A percentile compares a stretch with the other conserved stretches of the same genome.
phyloP scores from a whole-genome alignment of 371 early-diverging fungal genomes.

The Mucor plumbeus region DNA sequence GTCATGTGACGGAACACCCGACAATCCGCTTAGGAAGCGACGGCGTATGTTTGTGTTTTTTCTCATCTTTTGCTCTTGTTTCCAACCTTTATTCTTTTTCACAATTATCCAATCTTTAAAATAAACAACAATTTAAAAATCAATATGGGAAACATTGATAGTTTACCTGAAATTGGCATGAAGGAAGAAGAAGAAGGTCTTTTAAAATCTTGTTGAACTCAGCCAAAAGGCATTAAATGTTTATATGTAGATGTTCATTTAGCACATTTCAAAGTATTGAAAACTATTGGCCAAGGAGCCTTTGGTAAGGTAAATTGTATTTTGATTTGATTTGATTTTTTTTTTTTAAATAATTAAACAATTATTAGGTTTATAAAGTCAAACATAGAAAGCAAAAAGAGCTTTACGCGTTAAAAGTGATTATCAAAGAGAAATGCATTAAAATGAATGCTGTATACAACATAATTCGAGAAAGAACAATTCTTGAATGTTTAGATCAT shows the following conservation, averaged over 20 bases:
- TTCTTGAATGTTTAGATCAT: slow-evolving; percentile 74
- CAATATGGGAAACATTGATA: slow-evolving; percentile 31
- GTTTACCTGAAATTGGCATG: slow-evolving; percentile 18
- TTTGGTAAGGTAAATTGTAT: slow-evolving; percentile 67
- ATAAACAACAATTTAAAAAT: neutral
- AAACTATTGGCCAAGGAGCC: slow-evolving; percentile 66
- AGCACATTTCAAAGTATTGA: slow-evolving; percentile 59
- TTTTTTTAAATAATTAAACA: no score
- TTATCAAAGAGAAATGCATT: slow-evolving; percentile 72
- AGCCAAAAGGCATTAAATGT: neutral
- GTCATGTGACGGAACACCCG: slow-evolving; percentile 22
- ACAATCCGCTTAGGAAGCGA: neutral
- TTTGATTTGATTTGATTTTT: no score
- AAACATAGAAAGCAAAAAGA: slow-evolving; percentile 58
- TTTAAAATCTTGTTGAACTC: neutral
- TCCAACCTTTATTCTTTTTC: slow-evolving; percentile 3
- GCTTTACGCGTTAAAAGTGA: slow-evolving; percentile 79
- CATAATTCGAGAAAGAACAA: slow-evolving; percentile 73
- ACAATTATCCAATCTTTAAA: no score
- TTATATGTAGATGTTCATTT: slow-evolving; percentile 49
- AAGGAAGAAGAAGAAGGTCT: slow-evolving; percentile 13
- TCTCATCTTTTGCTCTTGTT: slow-evolving; percentile 7
- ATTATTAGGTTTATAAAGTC: slow-evolving; percentile 65
- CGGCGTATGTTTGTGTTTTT: neutral
- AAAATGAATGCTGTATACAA: slow-evolving; percentile 68